These are phyloP conservation scores for Paraphysoderma sedebokerense DNA, from an alignment of 371 early-diverging fungal species.

Conservation along the genomic window DNA sequence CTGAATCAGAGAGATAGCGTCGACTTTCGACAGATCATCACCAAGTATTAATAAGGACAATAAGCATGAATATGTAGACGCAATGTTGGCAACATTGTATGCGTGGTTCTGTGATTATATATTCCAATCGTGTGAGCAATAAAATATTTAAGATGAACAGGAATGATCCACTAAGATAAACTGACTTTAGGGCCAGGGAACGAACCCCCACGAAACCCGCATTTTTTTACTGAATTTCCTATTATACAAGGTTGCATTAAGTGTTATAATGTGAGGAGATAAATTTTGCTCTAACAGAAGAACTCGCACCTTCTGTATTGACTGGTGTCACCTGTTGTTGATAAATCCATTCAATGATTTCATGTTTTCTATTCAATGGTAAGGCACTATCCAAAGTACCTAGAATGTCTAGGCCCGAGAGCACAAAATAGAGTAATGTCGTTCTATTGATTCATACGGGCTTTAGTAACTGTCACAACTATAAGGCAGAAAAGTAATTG, in stretches of 20 bases:
- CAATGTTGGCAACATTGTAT: slow-evolving; percentile 44
- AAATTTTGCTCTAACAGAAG: neutral
- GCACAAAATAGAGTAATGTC: slow-evolving; percentile 65
- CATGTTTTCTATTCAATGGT: slow-evolving; percentile 26
- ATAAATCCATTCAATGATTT: slow-evolving; percentile 93
- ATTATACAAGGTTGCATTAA: neutral
- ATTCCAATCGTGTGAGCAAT: slow-evolving; percentile 9
- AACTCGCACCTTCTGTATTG: slow-evolving; percentile 2
- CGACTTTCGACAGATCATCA: slow-evolving; percentile 74
- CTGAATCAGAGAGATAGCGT: slow-evolving; percentile 39
- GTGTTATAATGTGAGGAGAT: neutral
- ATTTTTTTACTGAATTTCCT: neutral
- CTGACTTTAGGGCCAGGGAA: slow-evolving; percentile 1
- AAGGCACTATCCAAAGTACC: slow-evolving; percentile 37
- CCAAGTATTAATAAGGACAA: slow-evolving; percentile 56
- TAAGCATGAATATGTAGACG: slow-evolving; percentile 87
- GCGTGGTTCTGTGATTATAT: slow-evolving; percentile 29
- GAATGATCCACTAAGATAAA: too few relatives aligned
- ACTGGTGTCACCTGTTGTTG: slow-evolving; percentile 58
- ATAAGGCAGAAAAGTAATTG: neutral
- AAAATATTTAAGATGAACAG: neutral
- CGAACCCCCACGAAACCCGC: slow-evolving; percentile 21
- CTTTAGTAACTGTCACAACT: neutral
- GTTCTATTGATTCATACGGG: slow-evolving; percentile 28
- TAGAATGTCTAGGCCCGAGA: slow-evolving; percentile 62